A percentile compares a stretch with the other conserved stretches of the same genome.
Evolutionary conservation across 2,329 filamentous ascomycete species (phyloP).

Genomic region (Phialemonium atrogriseum): DNA sequence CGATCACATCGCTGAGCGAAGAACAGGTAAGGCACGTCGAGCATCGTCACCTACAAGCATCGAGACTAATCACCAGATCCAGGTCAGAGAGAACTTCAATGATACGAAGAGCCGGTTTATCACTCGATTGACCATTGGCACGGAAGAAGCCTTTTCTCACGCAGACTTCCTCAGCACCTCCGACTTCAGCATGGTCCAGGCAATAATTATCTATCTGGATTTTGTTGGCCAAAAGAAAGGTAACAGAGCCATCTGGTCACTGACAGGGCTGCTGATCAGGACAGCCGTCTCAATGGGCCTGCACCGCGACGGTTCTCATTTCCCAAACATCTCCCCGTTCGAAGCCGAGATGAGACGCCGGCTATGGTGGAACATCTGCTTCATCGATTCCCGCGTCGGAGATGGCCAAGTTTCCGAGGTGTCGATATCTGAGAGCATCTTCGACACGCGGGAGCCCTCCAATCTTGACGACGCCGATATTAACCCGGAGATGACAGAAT

Average conservation of each 20-base stretch:
- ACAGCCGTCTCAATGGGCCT: conserved; percentile 46
- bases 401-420: conserved; percentile 50
- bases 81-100: conserved; percentile 43
- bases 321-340: conserved; percentile 46
- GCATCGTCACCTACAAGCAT: not conserved
- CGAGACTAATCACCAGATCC: not conserved
- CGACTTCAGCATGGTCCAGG: conserved; percentile 52
- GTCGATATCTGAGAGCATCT: conserved; percentile 33
- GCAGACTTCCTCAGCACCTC: conserved; percentile 53
- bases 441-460: conserved; percentile 45
- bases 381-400: conserved; percentile 51
- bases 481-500: conserved; percentile 33
- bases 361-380: conserved; percentile 53
- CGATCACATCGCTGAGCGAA: conserved; percentile 51
- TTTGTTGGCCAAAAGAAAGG: conserved; percentile 43
- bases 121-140: conserved; percentile 41
- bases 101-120: conserved; percentile 35
- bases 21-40: conserved; percentile 37
- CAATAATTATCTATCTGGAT: conserved; percentile 50
- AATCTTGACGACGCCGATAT: conserved; percentile 51
- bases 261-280: conserved; percentile 52
- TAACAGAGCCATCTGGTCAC: conserved; percentile 50
- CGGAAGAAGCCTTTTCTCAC: conserved; percentile 52
- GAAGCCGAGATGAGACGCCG: conserved; percentile 55
- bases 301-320: conserved; percentile 47